Base-by-base conservation (phyloP, 352 stramenopile species). In the Globisporangium apiculatum region DNA sequence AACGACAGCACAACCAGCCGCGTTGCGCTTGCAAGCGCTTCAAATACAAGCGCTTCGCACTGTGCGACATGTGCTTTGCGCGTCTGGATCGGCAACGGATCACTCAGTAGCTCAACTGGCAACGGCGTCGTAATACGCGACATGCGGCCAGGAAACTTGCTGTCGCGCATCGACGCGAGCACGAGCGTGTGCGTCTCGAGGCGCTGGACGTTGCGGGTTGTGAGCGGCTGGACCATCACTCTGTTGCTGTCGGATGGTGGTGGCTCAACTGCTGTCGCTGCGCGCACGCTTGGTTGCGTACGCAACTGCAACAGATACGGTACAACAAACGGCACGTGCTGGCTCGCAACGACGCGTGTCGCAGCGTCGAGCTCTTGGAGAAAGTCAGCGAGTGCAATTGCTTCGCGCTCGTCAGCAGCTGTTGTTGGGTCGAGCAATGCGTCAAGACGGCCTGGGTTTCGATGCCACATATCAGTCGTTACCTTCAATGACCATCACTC, bases 61-160 rank as follows among this genome's bases (percentile, higher is more conserved):
- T 74, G 58, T 14, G 69, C 52, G 5, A 92, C 59, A 40, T 86
- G 78, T 50, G 83, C 67, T 11, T 52, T 52, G 37, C 82, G 79
- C 0, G 70, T 80, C 58, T 92, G 82, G 15, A 88, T 52, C 11
- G 79, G 82, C 36, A 71, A 75, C 11, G 80, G 79, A 15, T 68
- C n/a, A 3, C 66, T 75, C 48, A 91, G 51, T 7, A 92, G 54
- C 17, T 66, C 62, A 42, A 73, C 75, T 8, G 79, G 79, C 9
- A 90, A 69, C 15, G 79, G 76, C 18, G 79, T 69, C 50, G 75
- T 89, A 11, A 89, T 63, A 5, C 83, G 76, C 58, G 83, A 84
- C 65, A 92, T 73, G 15, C 83, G 75, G 8, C 83, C 83, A 43
- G 83, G 83, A 37, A 90, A 92, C 56, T 90, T 89, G 51, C 71